These are phyloP conservation scores for Alloascoidea hylecoeti DNA, from an alignment of 805 yeast species.

Conservation along the genomic window DNA sequence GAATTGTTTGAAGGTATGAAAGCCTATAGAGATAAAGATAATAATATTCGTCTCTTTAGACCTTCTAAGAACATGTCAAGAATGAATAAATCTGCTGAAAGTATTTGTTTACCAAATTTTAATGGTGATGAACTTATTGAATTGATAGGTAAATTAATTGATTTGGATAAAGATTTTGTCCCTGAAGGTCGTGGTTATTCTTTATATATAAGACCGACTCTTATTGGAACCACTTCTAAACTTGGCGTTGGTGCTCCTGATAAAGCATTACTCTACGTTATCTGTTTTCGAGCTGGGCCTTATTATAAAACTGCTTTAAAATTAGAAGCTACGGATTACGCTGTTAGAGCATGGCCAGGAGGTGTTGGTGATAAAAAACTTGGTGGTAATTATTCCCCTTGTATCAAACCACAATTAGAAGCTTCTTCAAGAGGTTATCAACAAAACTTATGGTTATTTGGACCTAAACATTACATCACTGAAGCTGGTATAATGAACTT, in stretches of 20 bases:
- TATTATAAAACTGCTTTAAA: constrained; percentile 87
- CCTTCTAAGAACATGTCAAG: constrained; percentile 86
- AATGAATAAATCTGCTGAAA: constrained; percentile 77
- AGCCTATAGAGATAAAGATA: constrained; percentile 55
- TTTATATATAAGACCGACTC: constrained; percentile 83
- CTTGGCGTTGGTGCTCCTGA: constrained; percentile 80
- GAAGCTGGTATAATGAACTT: constrained; percentile 99
- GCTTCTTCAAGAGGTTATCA: constrained; percentile 89
- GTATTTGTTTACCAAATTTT: constrained; percentile 83
- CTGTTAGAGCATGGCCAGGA: constrained; percentile 99
- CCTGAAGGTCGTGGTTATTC: constrained; percentile 86
- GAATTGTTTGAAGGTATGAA: constrained; percentile 80
- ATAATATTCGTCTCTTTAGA: constrained; percentile 71
- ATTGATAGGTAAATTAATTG: constrained; percentile 62
- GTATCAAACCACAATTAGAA: constrained; percentile 78
- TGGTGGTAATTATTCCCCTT: constrained; percentile 97
- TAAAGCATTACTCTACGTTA: constrained; percentile 71
- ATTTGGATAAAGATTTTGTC: constrained; percentile 61
- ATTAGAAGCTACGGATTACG: constrained; percentile 89
- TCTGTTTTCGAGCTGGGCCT: constrained; percentile 95
- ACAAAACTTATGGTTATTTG: constrained; percentile 94
- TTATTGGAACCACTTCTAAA: constrained; percentile 85
- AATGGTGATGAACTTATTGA: constrained; percentile 66
- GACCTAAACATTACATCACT: constrained; percentile 75
- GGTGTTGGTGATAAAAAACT: constrained; percentile 94